These are phyloP conservation scores for Candida tetrigidarum DNA, from an alignment of 1,139 yeast species.

Conservation along the genomic window DNA sequence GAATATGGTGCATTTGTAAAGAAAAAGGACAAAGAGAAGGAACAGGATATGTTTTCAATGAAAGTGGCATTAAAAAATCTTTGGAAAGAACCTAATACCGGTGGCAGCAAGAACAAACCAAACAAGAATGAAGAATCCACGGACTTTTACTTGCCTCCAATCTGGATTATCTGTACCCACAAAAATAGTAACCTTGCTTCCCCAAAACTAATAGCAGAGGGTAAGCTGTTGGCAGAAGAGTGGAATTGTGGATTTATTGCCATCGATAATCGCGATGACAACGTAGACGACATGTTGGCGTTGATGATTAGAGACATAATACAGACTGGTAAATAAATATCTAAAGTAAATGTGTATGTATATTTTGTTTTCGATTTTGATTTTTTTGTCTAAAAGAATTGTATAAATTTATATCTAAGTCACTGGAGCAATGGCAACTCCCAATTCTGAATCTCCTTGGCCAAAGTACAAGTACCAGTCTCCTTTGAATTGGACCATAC, in stretches of 20 bases:
- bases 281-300: slow-evolving; percentile 59
- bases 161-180: slow-evolving; percentile 69
- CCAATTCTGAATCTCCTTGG: slow-evolving; percentile 49
- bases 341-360: background rate
- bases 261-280: slow-evolving; percentile 51
- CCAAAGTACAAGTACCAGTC: slow-evolving; percentile 50
- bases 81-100: slow-evolving; percentile 46
- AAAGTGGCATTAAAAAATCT: slow-evolving; percentile 59
- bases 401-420: slow-evolving; percentile 1
- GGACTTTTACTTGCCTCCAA: slow-evolving; percentile 62
- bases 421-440: slow-evolving; percentile 43
- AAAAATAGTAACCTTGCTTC: slow-evolving; percentile 57
- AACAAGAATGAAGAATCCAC: slow-evolving; percentile 22
- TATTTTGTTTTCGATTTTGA: background rate
- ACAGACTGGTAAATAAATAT: slow-evolving; percentile 39
- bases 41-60: slow-evolving; percentile 66
- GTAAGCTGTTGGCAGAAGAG: slow-evolving; percentile 53
- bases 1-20: slow-evolving; percentile 59
- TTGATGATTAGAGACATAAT: slow-evolving; percentile 62
- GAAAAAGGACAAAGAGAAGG: slow-evolving; percentile 65
- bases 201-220: slow-evolving; percentile 59
- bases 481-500: slow-evolving; percentile 47
- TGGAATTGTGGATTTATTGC: slow-evolving; percentile 73
- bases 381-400: too few relatives aligned
- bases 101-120: background rate